Percentiles rank a stretch among this genome's conserved stretches.
Conservation (phyloP, 257 asterid species). For the Knoxia roxburghii region DNA sequence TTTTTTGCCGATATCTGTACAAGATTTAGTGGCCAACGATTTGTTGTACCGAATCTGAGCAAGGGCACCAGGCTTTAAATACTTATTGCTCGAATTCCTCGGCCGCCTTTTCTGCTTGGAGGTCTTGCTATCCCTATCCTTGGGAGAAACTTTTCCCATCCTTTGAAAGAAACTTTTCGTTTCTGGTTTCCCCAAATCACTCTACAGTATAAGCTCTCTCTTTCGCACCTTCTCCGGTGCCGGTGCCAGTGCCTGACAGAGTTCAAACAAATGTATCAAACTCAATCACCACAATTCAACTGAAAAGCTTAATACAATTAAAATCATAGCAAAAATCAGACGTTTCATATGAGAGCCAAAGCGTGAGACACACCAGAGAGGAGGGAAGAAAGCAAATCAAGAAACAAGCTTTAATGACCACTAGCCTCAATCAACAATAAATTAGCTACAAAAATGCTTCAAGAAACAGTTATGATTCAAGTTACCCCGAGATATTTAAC, state of each 20-base stretch:
- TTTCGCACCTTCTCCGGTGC: no score
- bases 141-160: constrained; percentile 76
- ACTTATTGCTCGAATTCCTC: constrained; percentile 46
- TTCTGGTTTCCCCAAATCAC: neutral
- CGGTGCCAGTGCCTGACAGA: no score
- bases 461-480: no score
- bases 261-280: neutral
- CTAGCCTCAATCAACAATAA: neutral
- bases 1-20: constrained; percentile 76
- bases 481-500: no score
- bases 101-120: constrained; percentile 48
- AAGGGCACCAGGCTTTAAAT: constrained; percentile 83
- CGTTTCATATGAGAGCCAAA: neutral
- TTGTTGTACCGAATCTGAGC: constrained; percentile 72
- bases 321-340: neutral
- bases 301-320: neutral
- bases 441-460: no score
- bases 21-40: constrained; percentile 63
- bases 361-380: neutral
- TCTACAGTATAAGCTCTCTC: constrained; percentile 7
- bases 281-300: neutral
- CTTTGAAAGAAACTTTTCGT: neutral
- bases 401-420: neutral
- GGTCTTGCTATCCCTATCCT: constrained; percentile 40
- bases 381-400: neutral